Base-by-base conservation (phyloP, 2,329 filamentous ascomycete genomes). In the Fusarium sterilihyphosum region DNA sequence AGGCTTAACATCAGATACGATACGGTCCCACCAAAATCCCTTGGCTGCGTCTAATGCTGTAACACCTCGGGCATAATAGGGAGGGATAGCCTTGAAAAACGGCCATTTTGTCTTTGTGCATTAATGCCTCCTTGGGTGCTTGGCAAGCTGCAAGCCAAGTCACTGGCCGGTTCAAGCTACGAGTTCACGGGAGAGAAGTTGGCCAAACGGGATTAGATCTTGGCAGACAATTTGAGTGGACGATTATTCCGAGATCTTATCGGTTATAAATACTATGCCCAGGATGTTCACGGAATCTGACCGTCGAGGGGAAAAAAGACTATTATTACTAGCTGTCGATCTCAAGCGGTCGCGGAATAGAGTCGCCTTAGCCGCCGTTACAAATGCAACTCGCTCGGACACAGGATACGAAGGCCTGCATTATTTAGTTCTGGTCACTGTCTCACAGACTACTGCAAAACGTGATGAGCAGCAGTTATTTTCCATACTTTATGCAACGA, bases 121-220 rank as follows among this genome's bases (percentile, higher is more conserved):
- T 66, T 52, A 35, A 56, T 58, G 41, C 46, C 35, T 38, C 20
- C 40, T 66, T 26, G 29, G 18, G 38, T 59, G 47, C 66, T 67
- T 73, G 62, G 49, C 61, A 40, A 33, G 38, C 47, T 56, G 59
- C 61, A 61, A 57, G 44, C 41, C 31, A 46, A 49, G 37, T 69
- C n/a, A 44, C 56, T 24, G 44, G 24, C 20, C 35, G 54, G 50
- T 44, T 46, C n/a, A 29, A 41, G 35, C 52, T 41, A 41, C 11
- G 24, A 56, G 20, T 50, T 37, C 18, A 50, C 31, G 31, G 47
- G 54, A 46, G 46, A 29, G 43, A 33, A 46, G 22, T 43, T 24
- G n/a, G 24, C 52, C 60, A 24, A 63, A 53, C 53, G 38, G 44
- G 17, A 61, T 22, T 29, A 29, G 24, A 37, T 20, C 66, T 73